Evolutionary conservation across 208 protist genomes (phyloP), one percentile per base, ranked within the genome.

Genomic region (Acanthamoeba culbertsoni): DNA sequence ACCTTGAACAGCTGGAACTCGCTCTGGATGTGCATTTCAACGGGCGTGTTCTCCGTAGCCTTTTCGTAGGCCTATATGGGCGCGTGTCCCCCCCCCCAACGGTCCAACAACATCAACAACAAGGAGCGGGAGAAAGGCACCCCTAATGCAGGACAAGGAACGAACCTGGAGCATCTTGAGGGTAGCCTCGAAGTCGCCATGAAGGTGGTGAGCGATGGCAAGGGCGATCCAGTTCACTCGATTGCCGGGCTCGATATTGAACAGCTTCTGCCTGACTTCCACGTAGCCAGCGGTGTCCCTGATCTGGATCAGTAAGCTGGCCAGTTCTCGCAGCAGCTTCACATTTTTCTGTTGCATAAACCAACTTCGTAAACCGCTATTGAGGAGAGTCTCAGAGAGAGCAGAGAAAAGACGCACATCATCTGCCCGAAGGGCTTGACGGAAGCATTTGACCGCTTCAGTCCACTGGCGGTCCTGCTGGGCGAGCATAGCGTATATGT

Each of bases 1-100:
- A 45, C 51, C 77, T 88, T 88, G 77, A 88, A 88, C 33, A 88
- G 46, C 48, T 63, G 51, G 51, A 88, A 63, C 48, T 88, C 77
- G 77, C 77, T 88, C 28, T 33, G 12, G 10, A 63, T 33, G 37
- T 63, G 51, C 48, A 48, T 7, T 51, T 88, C 77, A n/a, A 55
- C 23, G 46, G 77, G 48, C n/a, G 14, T 31, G 46, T 55, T 28
- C 6, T 18, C 20, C 1, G 77, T 88, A 33, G 77, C 77, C 77
- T 63, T 88, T 14, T 88, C 51, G 77, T 55, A 63, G 1, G 77
- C 51, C 51, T 55, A 48, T 3, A 37, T 26, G 10, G 6, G 31
- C 20, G 37, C 20, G 68, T 20, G 42, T 79, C 20, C 43, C 4
- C 23, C 8, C 48, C 7, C 31, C 42, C 18, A 43, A 33, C 75